phyloP scores from a whole-genome alignment of 2,329 filamentous ascomycete genomes.

The Plectosphaerella sp. region DNA sequence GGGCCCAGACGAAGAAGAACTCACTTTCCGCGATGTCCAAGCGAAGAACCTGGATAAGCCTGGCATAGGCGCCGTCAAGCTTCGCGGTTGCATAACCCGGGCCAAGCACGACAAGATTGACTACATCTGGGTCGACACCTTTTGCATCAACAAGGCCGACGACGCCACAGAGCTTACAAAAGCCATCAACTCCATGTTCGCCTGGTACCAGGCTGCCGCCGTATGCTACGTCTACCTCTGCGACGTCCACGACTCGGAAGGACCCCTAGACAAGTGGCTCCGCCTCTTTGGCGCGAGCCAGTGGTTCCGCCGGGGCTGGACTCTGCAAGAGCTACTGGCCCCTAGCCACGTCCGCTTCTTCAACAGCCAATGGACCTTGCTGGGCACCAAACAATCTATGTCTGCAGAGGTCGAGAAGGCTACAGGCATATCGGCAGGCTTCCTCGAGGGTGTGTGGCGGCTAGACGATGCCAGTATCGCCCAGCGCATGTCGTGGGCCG shows the following conservation, averaged over 20 bases:
- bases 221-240: slow-evolving; percentile 5
- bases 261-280: background rate
- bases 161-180: background rate
- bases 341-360: slow-evolving; percentile 11
- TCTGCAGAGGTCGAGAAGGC: no score
- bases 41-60: no score
- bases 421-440: no score
- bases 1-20: slow-evolving; percentile 18
- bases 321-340: slow-evolving; percentile 13
- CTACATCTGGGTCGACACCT: slow-evolving; percentile 7
- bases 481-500: slow-evolving; percentile 28
- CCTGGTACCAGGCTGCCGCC: slow-evolving; percentile 3
- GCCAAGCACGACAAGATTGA: slow-evolving; percentile 1
- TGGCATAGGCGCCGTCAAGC: background rate
- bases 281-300: slow-evolving; percentile 3
- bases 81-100: background rate
- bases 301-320: slow-evolving; percentile 15
- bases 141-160: slow-evolving; percentile 5
- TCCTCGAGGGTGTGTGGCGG: no score
- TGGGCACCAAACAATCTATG: background rate
- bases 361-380: slow-evolving; percentile 1
- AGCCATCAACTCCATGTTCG: slow-evolving; percentile 3
- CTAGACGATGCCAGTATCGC: slow-evolving; percentile 8
- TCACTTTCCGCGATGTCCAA: slow-evolving; percentile 17
- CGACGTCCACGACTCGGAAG: no score